Base-by-base conservation (phyloP, 129 eudicot genomes). In the Saussurea involucrata region DNA sequence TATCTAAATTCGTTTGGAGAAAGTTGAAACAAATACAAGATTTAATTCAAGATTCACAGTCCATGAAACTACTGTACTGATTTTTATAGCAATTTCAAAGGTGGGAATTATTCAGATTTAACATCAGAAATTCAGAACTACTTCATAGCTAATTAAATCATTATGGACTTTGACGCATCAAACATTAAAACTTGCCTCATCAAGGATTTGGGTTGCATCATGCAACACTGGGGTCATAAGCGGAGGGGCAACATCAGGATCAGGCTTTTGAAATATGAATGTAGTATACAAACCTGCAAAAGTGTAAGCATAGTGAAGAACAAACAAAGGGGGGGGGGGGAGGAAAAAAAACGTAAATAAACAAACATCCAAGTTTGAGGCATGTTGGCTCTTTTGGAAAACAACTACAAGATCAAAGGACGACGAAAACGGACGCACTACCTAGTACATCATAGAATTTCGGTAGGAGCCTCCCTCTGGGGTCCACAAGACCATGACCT, bases 221-320 rank as follows among this genome's bases (percentile, higher is more conserved):
- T 75, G 87, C 87, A 86, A 57, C 36, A 89, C 24, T 25, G 97
- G 98, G 22, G 98, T 95, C 87, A 80, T 89, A 79, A 95, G 96
- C 12, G 98, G 98, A 71, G 98, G 98, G 44, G 84, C 71, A 55
- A 86, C 83, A 83, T 95, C 98, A 8, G 97, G 98, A 78, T 95
- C 97, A 63, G 96, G 98, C 90, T 95, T 95, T 84, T 86, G 93
- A 82, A 95, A 95, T 78, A 95, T 81, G 78, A 95, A 95, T 44
- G 92, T 92, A 10, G 98, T 95, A 81, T 89, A 91, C 58, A 95
- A 78, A 82, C 97, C 98, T 95, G 84, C 76, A 83, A 76, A 22
- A 58, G 46, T 58, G 34, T 61, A n/a, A 40, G 63, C 32, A 31
- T 31, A 80, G 76, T 64, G 28, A 28, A 29, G 33, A 20, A 68